phyloP scores from a whole-genome alignment of 2,329 filamentous ascomycete genomes.

The Neocucurbitaria cava region DNA sequence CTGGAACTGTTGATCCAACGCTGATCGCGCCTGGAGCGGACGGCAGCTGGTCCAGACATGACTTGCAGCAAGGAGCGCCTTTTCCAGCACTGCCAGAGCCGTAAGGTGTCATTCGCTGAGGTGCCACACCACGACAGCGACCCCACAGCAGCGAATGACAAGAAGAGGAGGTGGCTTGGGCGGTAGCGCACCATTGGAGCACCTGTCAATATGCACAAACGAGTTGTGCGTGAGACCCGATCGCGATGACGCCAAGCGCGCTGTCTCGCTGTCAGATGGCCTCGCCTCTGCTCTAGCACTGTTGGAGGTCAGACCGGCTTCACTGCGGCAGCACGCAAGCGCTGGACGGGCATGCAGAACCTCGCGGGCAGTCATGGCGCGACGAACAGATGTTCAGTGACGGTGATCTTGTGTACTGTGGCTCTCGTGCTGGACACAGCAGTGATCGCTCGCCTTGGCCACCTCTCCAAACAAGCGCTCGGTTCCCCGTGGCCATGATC shows the following conservation, averaged over 20 bases:
- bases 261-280: conserved; percentile 15
- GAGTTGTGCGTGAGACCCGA: conserved; percentile 28
- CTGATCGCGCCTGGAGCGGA: conserved; percentile 13
- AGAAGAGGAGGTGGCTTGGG: conserved; percentile 29
- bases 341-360: conserved; percentile 1
- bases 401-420: conserved; percentile 28
- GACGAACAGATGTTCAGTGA: conserved; percentile 35
- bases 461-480: conserved; percentile 32
- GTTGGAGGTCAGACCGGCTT: neutral
- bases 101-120: conserved; percentile 26
- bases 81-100: conserved; percentile 18
- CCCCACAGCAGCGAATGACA: conserved; percentile 28
- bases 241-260: conserved; percentile 39
- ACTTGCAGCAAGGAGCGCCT: conserved; percentile 34
- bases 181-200: conserved; percentile 19
- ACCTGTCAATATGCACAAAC: conserved; percentile 30
- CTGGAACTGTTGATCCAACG: conserved; percentile 24
- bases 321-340: neutral
- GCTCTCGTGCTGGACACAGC: conserved; percentile 16
- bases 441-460: conserved; percentile 34
- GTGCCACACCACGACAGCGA: conserved; percentile 16
- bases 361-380: conserved; percentile 7
- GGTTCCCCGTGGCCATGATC: conserved; percentile 31
- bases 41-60: conserved; percentile 26
- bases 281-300: neutral